Evolutionary conservation across 495 filamentous ascomycete genomes (phyloP), one percentile per base, ranked within the genome.

Genomic region (Geoglossum glabrum): DNA sequence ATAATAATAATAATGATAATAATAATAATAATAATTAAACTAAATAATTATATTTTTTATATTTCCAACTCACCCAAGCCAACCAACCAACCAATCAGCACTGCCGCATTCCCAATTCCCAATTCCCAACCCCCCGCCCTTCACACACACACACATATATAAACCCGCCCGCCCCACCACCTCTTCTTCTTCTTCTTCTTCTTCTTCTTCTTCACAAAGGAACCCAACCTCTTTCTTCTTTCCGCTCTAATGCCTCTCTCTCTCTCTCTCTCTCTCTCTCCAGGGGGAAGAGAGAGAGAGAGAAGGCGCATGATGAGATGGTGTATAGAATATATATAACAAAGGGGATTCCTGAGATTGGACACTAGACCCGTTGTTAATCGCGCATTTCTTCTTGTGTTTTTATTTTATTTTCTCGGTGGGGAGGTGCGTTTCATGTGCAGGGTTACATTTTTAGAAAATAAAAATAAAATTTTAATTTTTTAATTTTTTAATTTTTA

Each of bases 401-500:
- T n/a, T 15, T 27, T 33, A 63, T 46, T 40, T 8, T 40, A 15
- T 28, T n/a, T 15, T 27, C 28, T 51, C 56, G 43, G 59, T 65
- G 65, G 61, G 63, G 64, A 46, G 64, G 63, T 71, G 70, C 61
- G 70, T 70, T 72, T 72, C 70, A 72, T 72, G 68, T 71, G 11
- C 69, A 70, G 67, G 69, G 70, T 62, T 36, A 71, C 67, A 72
- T 67, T n/a, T n/a, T n/a, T n/a, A n/a, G n/a, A n/a, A n/a, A n/a
- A n/a, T n/a, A n/a, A n/a, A n/a, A n/a, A n/a, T n/a, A n/a, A n/a
- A n/a, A n/a, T n/a, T n/a, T n/a, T n/a, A n/a, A n/a, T n/a, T n/a
- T n/a, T n/a, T n/a, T n/a, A n/a, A n/a, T n/a, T n/a, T n/a, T n/a
- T n/a, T n/a, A n/a, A n/a, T n/a, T n/a, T n/a, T n/a, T n/a, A n/a